Evolutionary conservation across 768 basidiomycete species (phyloP).

Genomic region (Jaapia argillacea): DNA sequence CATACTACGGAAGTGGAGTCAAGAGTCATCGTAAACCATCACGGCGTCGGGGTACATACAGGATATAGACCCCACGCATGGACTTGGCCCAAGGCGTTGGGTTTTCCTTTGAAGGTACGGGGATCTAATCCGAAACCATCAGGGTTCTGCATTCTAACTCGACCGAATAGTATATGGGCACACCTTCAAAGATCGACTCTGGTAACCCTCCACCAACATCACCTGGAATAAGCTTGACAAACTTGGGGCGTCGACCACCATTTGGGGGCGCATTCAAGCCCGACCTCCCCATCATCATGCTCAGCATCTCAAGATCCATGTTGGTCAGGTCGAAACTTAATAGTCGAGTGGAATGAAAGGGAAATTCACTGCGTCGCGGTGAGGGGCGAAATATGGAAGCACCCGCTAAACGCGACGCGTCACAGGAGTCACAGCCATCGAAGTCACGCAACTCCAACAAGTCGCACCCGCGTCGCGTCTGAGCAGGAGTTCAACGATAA

Average conservation of each 20-base stretch:
- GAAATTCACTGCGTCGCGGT: no score
- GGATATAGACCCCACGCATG: slow-evolving; percentile 22
- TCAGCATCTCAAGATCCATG: no score
- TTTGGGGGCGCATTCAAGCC: no score
- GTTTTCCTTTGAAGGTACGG: slow-evolving; percentile 2
- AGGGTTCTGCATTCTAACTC: not conserved
- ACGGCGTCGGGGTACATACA: slow-evolving; percentile 4
- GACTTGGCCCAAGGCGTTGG: slow-evolving; percentile 18
- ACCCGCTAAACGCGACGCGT: no score
- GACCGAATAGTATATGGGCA: not conserved
- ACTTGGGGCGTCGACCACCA: not conserved
- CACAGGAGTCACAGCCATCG: no score
- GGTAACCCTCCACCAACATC: slow-evolving; percentile 14
- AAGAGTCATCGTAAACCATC: slow-evolving; percentile 1
- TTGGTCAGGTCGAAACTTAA: no score
- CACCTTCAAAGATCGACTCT: not conserved
- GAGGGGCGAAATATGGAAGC: no score
- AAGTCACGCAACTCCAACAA: no score
- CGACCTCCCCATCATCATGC: no score
- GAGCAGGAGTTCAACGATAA: no score
- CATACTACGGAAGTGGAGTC: slow-evolving; percentile 6
- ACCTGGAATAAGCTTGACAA: slow-evolving; percentile 15
- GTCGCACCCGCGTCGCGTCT: no score
- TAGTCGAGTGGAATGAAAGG: no score
- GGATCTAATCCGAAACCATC: not conserved